Evolutionary conservation across 106 monocot genomes (phyloP).

Genomic region (Platanthera zijinensis): DNA sequence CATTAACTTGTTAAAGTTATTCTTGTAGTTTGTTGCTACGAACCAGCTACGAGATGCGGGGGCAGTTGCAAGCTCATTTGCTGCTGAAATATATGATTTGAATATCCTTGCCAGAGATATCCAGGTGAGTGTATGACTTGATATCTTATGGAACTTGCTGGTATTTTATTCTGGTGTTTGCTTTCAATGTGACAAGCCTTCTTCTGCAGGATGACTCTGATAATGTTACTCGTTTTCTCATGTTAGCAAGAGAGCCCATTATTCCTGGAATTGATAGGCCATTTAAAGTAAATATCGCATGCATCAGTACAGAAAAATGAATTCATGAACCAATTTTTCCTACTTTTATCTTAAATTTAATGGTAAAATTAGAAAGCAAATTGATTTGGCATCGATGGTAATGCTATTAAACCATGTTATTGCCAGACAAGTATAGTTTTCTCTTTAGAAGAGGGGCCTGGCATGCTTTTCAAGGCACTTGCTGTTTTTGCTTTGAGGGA

Average conservation of each 20-base stretch:
- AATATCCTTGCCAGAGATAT: conserved; percentile 76
- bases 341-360: not conserved
- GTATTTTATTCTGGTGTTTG: not conserved
- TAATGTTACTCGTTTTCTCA: conserved; percentile 87
- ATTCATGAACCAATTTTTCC: not conserved
- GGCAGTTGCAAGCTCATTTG: conserved; percentile 82
- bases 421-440: conserved; percentile 95
- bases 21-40: conserved; percentile 59
- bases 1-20: conserved; percentile 2
- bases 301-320: not conserved
- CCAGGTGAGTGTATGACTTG: conserved; percentile 38
- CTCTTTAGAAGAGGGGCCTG: conserved; percentile 96
- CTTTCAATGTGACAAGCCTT: conserved; percentile 4
- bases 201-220: conserved; percentile 72
- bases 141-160: not conserved
- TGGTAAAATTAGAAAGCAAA: not conserved
- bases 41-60: conserved; percentile 67
- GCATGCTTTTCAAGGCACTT: conserved; percentile 88
- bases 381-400: not conserved
- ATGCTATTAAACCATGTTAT: conserved; percentile 3
- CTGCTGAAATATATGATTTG: conserved; percentile 75
- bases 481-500: conserved; percentile 89
- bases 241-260: conserved; percentile 92
- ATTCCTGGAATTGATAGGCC: conserved; percentile 60
- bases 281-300: conserved; percentile 57